Evolutionary conservation across 208 protist genomes (phyloP).

Genomic region (Leishmania martiniquensis): DNA sequence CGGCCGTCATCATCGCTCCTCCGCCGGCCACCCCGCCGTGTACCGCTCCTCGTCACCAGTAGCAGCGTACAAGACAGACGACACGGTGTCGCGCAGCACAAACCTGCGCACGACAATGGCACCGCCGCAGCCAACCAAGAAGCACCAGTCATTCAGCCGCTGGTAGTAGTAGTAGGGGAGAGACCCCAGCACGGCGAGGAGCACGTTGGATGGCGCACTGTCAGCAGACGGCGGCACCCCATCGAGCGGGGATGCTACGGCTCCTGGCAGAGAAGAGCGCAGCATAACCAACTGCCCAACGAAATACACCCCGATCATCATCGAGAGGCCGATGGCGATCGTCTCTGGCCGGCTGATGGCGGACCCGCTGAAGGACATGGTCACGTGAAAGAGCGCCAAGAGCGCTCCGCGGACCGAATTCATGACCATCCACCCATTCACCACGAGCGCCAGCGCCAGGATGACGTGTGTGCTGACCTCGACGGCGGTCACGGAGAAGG

Average conservation of each 20-base stretch:
- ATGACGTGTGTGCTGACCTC: constrained; percentile 39
- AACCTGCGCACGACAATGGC: constrained; percentile 47
- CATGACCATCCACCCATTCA: constrained; percentile 79
- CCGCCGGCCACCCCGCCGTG: not conserved
- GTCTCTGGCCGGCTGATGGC: constrained; percentile 67
- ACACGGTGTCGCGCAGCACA: constrained; percentile 37
- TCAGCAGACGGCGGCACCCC: not conserved
- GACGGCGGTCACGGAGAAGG: constrained; percentile 34
- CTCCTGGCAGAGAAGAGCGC: constrained; percentile 45
- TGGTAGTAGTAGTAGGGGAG: constrained; percentile 75
- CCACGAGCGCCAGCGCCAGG: constrained; percentile 45
- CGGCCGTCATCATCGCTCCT: not conserved
- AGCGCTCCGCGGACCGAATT: constrained; percentile 80
- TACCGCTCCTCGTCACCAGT: constrained; percentile 21
- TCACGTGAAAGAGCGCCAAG: constrained; percentile 74
- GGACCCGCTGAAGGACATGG: constrained; percentile 50
- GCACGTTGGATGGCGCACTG: constrained; percentile 24
- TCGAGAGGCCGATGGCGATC: constrained; percentile 61
- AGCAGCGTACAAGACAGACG: constrained; percentile 27
- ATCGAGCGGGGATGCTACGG: not conserved
- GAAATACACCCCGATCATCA: constrained; percentile 74
- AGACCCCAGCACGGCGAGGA: constrained; percentile 41
- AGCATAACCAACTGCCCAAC: constrained; percentile 74
- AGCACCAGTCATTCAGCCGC: constrained; percentile 70
- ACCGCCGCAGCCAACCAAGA: constrained; percentile 41